Evolutionary conservation across 2,329 filamentous ascomycete species (phyloP).

Genomic region (Sarocladiaceae sp.): DNA sequence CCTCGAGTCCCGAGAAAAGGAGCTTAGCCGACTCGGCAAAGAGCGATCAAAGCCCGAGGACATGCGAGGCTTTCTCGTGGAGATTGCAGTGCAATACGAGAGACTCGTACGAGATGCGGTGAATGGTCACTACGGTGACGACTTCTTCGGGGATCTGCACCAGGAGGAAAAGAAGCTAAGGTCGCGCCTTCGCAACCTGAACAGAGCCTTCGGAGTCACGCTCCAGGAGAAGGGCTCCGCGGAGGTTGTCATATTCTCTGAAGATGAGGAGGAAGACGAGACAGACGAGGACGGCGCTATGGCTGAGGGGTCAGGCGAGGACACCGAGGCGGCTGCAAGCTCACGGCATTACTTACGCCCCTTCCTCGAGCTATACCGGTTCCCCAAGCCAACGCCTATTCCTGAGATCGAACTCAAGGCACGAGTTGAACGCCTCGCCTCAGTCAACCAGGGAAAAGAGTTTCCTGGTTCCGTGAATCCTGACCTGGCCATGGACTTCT

Average conservation of each 20-base stretch:
- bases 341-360: slow-evolving; percentile 16
- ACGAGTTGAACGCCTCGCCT: slow-evolving; percentile 25
- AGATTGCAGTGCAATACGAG: slow-evolving; percentile 24
- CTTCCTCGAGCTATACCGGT: slow-evolving; percentile 21
- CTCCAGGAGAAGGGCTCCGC: slow-evolving; percentile 13
- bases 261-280: not conserved
- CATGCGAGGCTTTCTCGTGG: slow-evolving; percentile 22
- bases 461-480: slow-evolving; percentile 32
- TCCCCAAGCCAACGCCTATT: slow-evolving; percentile 20
- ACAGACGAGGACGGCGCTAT: not conserved
- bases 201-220: slow-evolving; percentile 14
- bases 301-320: not conserved
- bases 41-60: slow-evolving; percentile 13
- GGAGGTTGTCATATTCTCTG: slow-evolving; percentile 2
- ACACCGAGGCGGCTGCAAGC: not conserved
- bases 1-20: slow-evolving; percentile 15
- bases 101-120: slow-evolving; percentile 11
- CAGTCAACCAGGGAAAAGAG: slow-evolving; percentile 32
- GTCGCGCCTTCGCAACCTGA: slow-evolving; percentile 15
- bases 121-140: slow-evolving; percentile 14
- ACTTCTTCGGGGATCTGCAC: slow-evolving; percentile 22
- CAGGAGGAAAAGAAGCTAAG: slow-evolving; percentile 13
- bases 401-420: slow-evolving; percentile 13
- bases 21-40: slow-evolving; percentile 11
- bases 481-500: slow-evolving; percentile 31